Evolutionary conservation across 768 basidiomycete genomes (phyloP).

Genomic region (Cyathus striatus): DNA sequence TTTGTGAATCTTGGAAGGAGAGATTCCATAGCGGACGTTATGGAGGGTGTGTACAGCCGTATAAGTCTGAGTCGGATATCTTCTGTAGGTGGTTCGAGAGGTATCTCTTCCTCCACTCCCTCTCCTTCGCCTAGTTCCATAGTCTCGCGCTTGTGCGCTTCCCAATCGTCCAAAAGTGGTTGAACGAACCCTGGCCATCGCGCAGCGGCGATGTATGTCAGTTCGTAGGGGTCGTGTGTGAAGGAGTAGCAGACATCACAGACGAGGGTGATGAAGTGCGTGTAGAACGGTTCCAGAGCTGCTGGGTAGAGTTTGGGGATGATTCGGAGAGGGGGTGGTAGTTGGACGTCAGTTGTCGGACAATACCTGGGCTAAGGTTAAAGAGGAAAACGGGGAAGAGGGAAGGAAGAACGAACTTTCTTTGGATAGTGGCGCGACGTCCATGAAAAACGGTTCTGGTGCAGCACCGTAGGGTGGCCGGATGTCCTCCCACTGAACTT

Average conservation of each 20-base stretch:
- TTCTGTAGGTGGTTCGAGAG: constrained; percentile 38
- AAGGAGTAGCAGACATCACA: constrained; percentile 60
- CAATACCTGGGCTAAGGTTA: constrained; percentile 16
- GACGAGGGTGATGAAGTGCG: constrained; percentile 56
- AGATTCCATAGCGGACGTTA: constrained; percentile 57
- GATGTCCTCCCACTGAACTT: constrained; percentile 66
- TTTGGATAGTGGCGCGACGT: constrained; percentile 48
- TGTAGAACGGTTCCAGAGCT: constrained; percentile 54
- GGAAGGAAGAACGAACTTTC: constrained; percentile 36
- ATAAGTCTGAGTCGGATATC: constrained; percentile 64
- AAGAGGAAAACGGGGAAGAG: not conserved
- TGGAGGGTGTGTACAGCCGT: constrained; percentile 56
- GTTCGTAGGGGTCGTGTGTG: constrained; percentile 61
- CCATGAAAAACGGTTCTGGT: constrained; percentile 67
- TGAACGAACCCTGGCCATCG: constrained; percentile 78
- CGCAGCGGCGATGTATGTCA: constrained; percentile 72
- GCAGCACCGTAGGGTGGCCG: constrained; percentile 66
- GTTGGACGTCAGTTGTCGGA: constrained; percentile 30
- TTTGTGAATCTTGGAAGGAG: constrained; percentile 67
- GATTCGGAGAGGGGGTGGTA: constrained; percentile 13
- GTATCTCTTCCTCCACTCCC: constrained; percentile 13
- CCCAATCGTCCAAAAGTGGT: constrained; percentile 60
- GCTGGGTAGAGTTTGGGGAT: constrained; percentile 46
- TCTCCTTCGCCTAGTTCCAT: constrained; percentile 10
- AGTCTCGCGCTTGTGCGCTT: constrained; percentile 25